Evolutionary conservation across 1,284 basidiomycete species (phyloP), one percentile per base, ranked within the genome.

Genomic region (Lentinula novae-zelandiae): DNA sequence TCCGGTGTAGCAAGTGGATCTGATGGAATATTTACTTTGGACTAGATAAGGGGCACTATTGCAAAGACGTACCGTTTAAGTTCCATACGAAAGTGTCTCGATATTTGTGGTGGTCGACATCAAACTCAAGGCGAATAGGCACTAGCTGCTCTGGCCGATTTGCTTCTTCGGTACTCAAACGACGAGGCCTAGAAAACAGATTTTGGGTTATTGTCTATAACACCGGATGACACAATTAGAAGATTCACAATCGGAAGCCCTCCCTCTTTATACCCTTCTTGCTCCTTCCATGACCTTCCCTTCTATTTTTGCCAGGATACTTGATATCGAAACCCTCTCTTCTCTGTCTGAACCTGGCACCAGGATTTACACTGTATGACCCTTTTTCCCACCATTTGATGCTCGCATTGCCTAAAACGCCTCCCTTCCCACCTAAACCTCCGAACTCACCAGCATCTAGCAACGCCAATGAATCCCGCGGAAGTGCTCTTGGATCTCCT

Each of bases 41-140:
- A 6, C 5, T 42, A 33, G 1, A 34, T 17, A 4, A 3, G 13
- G 33, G 15, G 17, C 12, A 38, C 53, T 42, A 53, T 53, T 15
- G 53, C 15, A 17, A 44, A 1, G 12, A 75, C 83, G 57, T 62
- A 95, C 94, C 94, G 67, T 92, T 89, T 57, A 96, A 77, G 70
- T 99, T 98, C 96, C 96, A 99, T 39, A 96, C 86, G 73, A 99
- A 98, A 0, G 96, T 96, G 72, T 99, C 96, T 42, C 95, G 86
- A 80, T 98, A 87, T 74, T 91, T 93, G 71, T 92, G 90, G 70
- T 93, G 91, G 62, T 92, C 90, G 59, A 96, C 89, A 67, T 99
- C 97, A 68, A 98, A 88, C 73, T 99, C 97, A 56, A 99, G 79
- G 20, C 96, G 86, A 57, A 99, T 92, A 2, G 96, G 96, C 5